Base-by-base conservation (phyloP, 352 stramenopile species). In the Globisporangium perplexum region DNA sequence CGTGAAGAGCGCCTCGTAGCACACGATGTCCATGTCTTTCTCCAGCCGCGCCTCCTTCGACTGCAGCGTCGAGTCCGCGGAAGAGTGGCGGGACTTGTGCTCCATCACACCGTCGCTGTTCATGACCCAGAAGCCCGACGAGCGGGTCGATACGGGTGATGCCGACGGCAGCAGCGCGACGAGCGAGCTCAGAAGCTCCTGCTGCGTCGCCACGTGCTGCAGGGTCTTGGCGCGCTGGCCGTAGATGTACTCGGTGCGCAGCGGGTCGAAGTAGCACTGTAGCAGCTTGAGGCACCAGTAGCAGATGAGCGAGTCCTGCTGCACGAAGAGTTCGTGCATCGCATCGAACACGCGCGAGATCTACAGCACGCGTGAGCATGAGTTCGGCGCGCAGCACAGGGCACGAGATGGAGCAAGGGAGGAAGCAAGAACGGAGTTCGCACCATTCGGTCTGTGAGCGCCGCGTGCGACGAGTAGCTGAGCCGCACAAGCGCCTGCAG, bases 251-350 rank as follows among this genome's bases (percentile, higher is more conserved):
- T 65, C 57, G 46, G 66, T 22, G 35, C 67, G 50, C 46, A 57
- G 23, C 22, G 67, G 60, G n/a, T 75, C 75, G 53, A 90, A 82
- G 55, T 85, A 80, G 42, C 71, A 72, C 52, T 90, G 77, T 10
- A 90, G 47, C 11, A 88, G 56, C 39, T 78, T 67, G 20, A 90
- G 59, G 18, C 76, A 82, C 80, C 80, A 90, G 52, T 88, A 90
- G 35, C 65, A 74, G 7, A 62, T 75, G 39, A 90, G 63, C 33
- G 76, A 70, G 35, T 90, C 72, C 49, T 79, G 72, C 28, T 81
- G 72, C 6, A 72, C 41, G 46, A 90, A 57, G 8, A 90, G 68
- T 38, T 83, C 77, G 23, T 83, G 64, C 0, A 85, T 53, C 4
- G 66, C 75, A 24, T 87, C 73, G 41, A 85, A 68, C 15, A 88